phyloP scores from a whole-genome alignment of 2,329 filamentous ascomycete genomes.

The Paraconiothyrium sp. region DNA sequence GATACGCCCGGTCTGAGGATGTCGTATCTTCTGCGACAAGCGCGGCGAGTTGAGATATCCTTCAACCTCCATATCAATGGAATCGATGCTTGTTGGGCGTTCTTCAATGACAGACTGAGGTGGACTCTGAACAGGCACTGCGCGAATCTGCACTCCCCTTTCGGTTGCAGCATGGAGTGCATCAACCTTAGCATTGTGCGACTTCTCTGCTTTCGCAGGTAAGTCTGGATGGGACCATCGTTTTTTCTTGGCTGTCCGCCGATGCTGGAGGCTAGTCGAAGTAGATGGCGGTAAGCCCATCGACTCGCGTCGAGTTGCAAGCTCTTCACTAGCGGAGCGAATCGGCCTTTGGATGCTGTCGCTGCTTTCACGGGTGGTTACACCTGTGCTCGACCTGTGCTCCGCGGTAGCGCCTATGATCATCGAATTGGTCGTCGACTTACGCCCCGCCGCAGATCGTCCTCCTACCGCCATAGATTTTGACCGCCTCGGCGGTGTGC shows the following conservation, averaged over 20 bases:
- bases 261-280: conserved; percentile 42
- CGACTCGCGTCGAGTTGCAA: conserved; percentile 38
- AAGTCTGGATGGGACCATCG: conserved; percentile 53
- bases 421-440: conserved; percentile 29
- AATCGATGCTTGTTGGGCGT: conserved; percentile 81
- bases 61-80: conserved; percentile 87
- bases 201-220: conserved; percentile 49
- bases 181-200: conserved; percentile 45
- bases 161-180: conserved; percentile 32
- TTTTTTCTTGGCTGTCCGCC: conserved; percentile 46
- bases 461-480: conserved; percentile 44
- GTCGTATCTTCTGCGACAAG: conserved; percentile 85
- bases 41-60: conserved; percentile 84
- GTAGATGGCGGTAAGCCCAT: conserved; percentile 35
- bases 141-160: conserved; percentile 18
- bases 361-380: conserved; percentile 28
- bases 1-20: conserved; percentile 83
- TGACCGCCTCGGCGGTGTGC: conserved; percentile 32
- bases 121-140: conserved; percentile 39
- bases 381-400: conserved; percentile 41
- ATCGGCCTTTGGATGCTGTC: conserved; percentile 27
- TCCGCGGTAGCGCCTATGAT: conserved; percentile 32
- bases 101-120: conserved; percentile 69
- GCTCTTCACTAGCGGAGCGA: conserved; percentile 45
- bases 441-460: conserved; percentile 40